Evolutionary conservation across 1,284 basidiomycete species (phyloP).

Genomic region (Cutaneotrichosporon mucoides): DNA sequence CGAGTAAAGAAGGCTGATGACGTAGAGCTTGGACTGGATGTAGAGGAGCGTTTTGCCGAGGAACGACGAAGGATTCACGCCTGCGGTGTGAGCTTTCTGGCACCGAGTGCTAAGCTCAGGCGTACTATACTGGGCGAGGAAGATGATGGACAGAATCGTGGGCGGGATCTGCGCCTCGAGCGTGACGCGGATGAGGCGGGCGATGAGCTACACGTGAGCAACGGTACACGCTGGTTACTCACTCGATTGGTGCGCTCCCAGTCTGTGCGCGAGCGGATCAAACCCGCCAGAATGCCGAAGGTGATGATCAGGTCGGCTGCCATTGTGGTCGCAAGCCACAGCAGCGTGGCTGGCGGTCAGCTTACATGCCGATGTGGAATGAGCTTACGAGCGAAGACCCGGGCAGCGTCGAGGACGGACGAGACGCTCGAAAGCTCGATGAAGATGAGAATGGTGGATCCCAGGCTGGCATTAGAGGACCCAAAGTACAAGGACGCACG

Average conservation of each 20-base stretch:
- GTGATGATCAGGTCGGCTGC: slow-evolving; percentile 35
- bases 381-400: too few relatives aligned
- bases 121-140: slow-evolving; percentile 29
- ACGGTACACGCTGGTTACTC: not conserved
- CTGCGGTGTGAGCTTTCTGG: not conserved
- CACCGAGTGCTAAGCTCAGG: not conserved
- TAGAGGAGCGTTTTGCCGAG: slow-evolving; percentile 27
- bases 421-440: too few relatives aligned
- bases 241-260: slow-evolving; percentile 34
- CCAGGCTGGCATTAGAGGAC: too few relatives aligned
- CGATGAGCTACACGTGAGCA: slow-evolving; percentile 18
- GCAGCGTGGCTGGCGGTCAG: not conserved
- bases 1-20: slow-evolving; percentile 30
- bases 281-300: slow-evolving; percentile 23
- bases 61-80: slow-evolving; percentile 17
- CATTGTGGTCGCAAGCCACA: slow-evolving; percentile 3
- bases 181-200: slow-evolving; percentile 29
- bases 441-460: too few relatives aligned
- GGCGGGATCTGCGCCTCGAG: slow-evolving; percentile 37
- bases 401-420: too few relatives aligned
- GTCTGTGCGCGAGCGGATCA: slow-evolving; percentile 30
- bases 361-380: too few relatives aligned
- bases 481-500: too few relatives aligned
- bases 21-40: slow-evolving; percentile 31
- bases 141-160: slow-evolving; percentile 25